Base-by-base conservation (phyloP, 2,329 filamentous ascomycete genomes). In the Westerdykella sp. region DNA sequence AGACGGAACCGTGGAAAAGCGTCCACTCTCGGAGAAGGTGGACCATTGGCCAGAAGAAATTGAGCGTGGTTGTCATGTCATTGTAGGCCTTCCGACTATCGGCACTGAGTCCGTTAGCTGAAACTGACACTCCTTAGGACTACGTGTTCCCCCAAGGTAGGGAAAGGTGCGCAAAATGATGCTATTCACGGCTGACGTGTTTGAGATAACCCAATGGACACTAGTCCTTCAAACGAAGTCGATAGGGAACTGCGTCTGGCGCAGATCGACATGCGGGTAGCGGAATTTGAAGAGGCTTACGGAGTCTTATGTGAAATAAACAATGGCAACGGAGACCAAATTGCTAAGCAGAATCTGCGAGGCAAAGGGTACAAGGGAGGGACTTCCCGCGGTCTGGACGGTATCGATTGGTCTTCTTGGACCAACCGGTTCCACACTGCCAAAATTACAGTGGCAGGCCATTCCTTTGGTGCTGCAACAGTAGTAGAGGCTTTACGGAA, bases 401-500 rank as follows among this genome's bases (percentile, higher is more conserved):
- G 77, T 1, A 61, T 77, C 1, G 63, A 75, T 38, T 85, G 80
- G 81, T 48, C 60, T 0, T 62, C 68, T 9, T 85, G 81, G 81
- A 71, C 72, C 45, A 67, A 69, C 2, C 67, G 77, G 2, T 75
- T 85, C 46, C 72, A 78, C 42, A 63, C 78, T 4, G 64, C 75
- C 22, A 72, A 78, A 39, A 75, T 82, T 14, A 84, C 80, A 1
- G 71, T 78, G 45, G 76, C 82, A 51, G 81, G 81, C 0, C 81
- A 85, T 56, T 83, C 78, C 1, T 85, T 85, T 50, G 81, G 81
- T 14, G 81, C 79, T 2, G 81, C 81, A 7, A 83, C 81, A 1
- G 73, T 77, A 0, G 73, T 81, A 2, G 79, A 84, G 54, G 70
- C 81, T 5, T 68, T 83, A 28, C 69, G 82, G 15, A 69, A 77